Conservation (phyloP, 495 filamentous ascomycete genomes). For the Lasiosphaeris hirsuta region DNA sequence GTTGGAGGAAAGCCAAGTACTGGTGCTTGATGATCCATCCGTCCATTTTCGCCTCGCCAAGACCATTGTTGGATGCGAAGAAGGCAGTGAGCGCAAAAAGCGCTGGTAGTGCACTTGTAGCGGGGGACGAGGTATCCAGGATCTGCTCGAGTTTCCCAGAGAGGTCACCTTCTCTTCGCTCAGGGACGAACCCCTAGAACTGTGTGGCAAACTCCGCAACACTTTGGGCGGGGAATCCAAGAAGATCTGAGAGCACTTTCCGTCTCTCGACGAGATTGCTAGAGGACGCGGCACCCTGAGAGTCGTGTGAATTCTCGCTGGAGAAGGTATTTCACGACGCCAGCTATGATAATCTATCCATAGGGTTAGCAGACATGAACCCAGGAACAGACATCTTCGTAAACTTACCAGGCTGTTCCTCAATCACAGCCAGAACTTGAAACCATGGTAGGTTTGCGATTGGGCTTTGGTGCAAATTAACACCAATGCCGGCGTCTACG, state of each 20-base stretch:
- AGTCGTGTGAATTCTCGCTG: background rate
- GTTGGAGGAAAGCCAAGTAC: background rate
- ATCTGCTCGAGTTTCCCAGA: background rate
- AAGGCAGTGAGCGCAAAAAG: slow-evolving; percentile 1
- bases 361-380: background rate
- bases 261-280: background rate
- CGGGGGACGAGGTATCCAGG: slow-evolving; percentile 3
- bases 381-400: background rate
- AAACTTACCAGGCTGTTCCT: background rate
- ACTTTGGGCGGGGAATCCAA: slow-evolving; percentile 4
- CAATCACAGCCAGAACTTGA: background rate
- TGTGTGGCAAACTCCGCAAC: background rate
- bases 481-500: no score
- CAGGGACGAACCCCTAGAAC: slow-evolving; percentile 1
- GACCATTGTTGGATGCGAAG: slow-evolving; percentile 6
- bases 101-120: background rate
- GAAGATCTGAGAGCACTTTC: background rate
- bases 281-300: background rate
- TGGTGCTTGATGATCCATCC: background rate
- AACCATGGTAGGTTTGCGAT: background rate
- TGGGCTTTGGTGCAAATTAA: background rate
- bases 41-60: background rate
- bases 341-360: background rate
- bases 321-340: background rate
- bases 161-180: slow-evolving; percentile 7